Base-by-base conservation (phyloP, 139 green algal species). In the Raphidocelis subcapitata region DNA sequence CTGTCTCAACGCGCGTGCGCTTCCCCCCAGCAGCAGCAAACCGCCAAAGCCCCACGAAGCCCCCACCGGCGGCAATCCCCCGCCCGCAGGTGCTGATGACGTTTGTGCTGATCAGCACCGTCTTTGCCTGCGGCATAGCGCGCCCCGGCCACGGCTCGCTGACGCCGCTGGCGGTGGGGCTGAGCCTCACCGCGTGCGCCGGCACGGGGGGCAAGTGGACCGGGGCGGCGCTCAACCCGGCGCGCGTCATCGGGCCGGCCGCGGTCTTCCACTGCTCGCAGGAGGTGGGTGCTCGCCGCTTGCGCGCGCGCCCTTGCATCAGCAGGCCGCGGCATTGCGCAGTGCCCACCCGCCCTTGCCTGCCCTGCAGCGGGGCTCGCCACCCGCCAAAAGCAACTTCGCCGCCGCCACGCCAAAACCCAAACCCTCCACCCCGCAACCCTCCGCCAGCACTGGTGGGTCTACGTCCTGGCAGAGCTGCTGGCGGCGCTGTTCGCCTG, bases 121-220 rank as follows among this genome's bases (percentile, higher is more conserved):
- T 80, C 29, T 80, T 75, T 49, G 74, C 74, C 4, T 80, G 74
- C 41, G 74, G 74, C 36, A 52, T 80, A n/a, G 74, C 74, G n/a
- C 70, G 75, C 46, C 74, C 74, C 16, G 74, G 74, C 29, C 74
- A 80, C 33, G 74, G 74, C 49, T 66, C 44, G 31, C 70, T 75
- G 47, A 80, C 74, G 2, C 74, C 74, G 3, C 66, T 80, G 32
- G 65, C 59, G 8, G 74, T 80, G 32, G 74, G 74, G 3, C 74
- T 80, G 32, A 62, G 31, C 15, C 66, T 80, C 24, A 44, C 60
- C 10, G 59, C 66, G 3, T 80, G 74, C 52, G 74, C 74, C 20
- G 63, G 70, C 35, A 76, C 70, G 47, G 70, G 73, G 21, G 73
- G 74, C 60, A 65, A 65, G 32, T 80, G 31, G n/a, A 75, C 74